Percentiles rank a stretch among this genome's conserved stretches.
Conservation (phyloP, 148 eudicot species). For the Nyssa sinensis region DNA sequence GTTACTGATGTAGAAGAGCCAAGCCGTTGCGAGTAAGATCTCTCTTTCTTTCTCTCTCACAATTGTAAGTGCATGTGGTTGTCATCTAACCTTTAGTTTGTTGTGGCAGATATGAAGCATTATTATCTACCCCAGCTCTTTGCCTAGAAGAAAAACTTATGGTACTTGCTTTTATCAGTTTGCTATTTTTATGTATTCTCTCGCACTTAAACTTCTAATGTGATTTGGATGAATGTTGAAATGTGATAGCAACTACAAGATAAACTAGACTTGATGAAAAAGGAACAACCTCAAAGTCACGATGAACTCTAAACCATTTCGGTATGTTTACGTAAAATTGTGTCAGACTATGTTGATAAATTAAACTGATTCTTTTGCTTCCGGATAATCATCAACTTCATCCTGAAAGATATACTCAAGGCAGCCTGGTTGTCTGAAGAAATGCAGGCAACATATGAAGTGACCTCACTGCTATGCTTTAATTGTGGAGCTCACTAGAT, state of each 20-base stretch:
- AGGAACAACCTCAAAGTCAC: conserved; percentile 50
- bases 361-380: conserved; percentile 5
- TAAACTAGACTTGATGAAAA: conserved; percentile 70
- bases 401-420: background rate
- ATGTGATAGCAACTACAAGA: conserved; percentile 69
- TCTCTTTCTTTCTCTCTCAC: conserved; percentile 3
- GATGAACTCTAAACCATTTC: conserved; percentile 58
- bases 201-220: conserved; percentile 1
- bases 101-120: conserved; percentile 68
- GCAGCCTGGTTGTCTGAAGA: background rate
- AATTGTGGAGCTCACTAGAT: conserved; percentile 5
- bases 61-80: background rate
- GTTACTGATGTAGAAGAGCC: conserved; percentile 89
- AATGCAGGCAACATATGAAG: conserved; percentile 11
- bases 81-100: background rate
- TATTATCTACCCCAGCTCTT: conserved; percentile 74
- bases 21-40: conserved; percentile 96
- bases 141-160: conserved; percentile 77
- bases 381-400: conserved; percentile 4
- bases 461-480: background rate
- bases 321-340: conserved; percentile 6
- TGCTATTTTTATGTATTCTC: background rate
- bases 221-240: background rate
- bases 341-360: too few relatives aligned
- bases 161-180: conserved; percentile 43